Evolutionary conservation across 2,329 filamentous ascomycete genomes (phyloP), one percentile per base, ranked within the genome.

Genomic region (Colletotrichum theobromicola): DNA sequence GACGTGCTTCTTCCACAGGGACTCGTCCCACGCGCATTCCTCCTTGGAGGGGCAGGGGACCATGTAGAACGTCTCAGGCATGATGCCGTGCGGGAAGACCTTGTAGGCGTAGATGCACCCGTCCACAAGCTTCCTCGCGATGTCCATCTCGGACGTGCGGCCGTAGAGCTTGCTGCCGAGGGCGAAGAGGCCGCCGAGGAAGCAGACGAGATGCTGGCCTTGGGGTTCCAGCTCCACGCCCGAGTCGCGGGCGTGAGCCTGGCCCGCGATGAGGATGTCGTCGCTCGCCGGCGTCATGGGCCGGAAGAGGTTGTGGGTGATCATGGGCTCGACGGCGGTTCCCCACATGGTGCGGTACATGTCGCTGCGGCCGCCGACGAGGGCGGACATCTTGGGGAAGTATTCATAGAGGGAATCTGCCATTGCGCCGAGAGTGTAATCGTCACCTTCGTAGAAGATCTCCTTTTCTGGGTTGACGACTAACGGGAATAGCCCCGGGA

Each of bases 401-500:
- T 92, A 92, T 79, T 92, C 90, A 76, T 91, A 92, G 4, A 90
- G 78, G 32, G 88, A 90, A 78, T 92, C 90, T 5, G 88, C 85
- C 46, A 88, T 80, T 2, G 87, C 90, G 18, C 90, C 90, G 3
- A 92, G 82, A 0, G 88, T 89, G 77, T 89, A 91, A n/a, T 77
- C 78, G 4, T 71, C 82, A 10, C 83, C 84, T 18, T 77, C 79
- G 15, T 83, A 72, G 46, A 86, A 85, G 78, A 79, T 85, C 81
- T 84, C 86, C 88, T 76, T 88, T 85, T 78, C 86, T 85, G 83
- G 88, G 81, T 95, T 90, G 64, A 96, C 84, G 64, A 86, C 85
- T 24, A 89, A 87, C 2, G 94, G 94, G 93, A 93, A 97, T 86
- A 97, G 89, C 4, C 95, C 94, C 0, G 94, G 94, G 7, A 96